Percentiles rank a stretch among this genome's conserved stretches.
Conservation (phyloP, 768 basidiomycete genomes). For the Rhodotorula diobovata region DNA sequence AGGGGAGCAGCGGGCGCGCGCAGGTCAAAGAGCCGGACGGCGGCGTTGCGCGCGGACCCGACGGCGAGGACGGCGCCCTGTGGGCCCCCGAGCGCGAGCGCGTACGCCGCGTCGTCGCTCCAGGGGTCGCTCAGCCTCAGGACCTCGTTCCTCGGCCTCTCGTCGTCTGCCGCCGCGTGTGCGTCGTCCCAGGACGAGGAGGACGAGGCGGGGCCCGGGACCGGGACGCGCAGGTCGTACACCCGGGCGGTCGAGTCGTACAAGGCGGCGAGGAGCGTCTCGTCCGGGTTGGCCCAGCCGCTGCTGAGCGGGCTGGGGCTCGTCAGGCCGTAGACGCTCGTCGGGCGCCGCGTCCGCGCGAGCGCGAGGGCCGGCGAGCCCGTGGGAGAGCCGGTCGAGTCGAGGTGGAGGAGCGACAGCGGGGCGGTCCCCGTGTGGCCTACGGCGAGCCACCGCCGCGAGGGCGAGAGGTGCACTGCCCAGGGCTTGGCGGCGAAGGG, state of each 20-base stretch:
- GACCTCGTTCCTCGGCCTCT: conserved; percentile 10
- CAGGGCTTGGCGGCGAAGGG: conserved; percentile 17
- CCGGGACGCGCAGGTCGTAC: conserved; percentile 17
- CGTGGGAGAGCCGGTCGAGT: conserved; percentile 3
- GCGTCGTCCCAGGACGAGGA: too few species aligned
- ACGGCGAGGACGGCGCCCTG: conserved; percentile 1
- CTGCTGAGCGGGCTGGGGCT: conserved; percentile 1
- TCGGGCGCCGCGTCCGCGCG: conserved; percentile 1
- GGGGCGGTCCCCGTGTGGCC: conserved; percentile 10
- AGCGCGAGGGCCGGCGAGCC: not conserved
- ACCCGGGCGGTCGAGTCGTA: conserved; percentile 26
- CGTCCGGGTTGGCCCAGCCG: conserved; percentile 3
- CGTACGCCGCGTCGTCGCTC: conserved; percentile 24
- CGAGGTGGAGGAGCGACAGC: conserved; percentile 12
- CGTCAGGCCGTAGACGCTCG: conserved; percentile 23
- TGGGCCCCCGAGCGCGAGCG: conserved; percentile 8
- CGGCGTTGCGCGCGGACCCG: conserved; percentile 21
- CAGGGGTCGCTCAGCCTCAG: conserved; percentile 18
- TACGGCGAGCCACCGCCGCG: conserved; percentile 10
- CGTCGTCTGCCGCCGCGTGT: not conserved
- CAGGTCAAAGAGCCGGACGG: conserved; percentile 24
- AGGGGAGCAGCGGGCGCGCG: not conserved
- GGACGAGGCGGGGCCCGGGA: not conserved
- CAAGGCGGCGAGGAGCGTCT: conserved; percentile 21
- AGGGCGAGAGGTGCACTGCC: conserved; percentile 15